phyloP scores from a whole-genome alignment of 352 stramenopile genomes.

The Phytopythium oedochilum region DNA sequence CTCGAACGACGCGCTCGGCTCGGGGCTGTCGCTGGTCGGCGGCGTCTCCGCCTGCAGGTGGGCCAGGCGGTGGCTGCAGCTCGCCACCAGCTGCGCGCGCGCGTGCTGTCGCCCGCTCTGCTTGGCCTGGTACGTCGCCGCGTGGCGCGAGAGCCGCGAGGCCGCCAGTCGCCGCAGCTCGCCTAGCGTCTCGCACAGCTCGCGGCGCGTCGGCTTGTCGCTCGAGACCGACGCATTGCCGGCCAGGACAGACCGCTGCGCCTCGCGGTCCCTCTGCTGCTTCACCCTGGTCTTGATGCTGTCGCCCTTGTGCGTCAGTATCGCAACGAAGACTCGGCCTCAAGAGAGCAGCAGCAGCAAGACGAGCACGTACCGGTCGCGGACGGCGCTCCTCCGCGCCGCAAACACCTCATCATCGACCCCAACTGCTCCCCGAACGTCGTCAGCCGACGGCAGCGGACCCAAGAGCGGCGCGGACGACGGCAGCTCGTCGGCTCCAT shows the following conservation, averaged over 20 bases:
- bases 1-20: neutral
- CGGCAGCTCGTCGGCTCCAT: neutral
- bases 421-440: neutral
- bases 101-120: constrained; percentile 13
- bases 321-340: no score
- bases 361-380: constrained; percentile 21
- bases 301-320: no score
- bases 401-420: constrained; percentile 15
- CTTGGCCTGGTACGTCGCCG: constrained; percentile 7
- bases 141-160: constrained; percentile 14
- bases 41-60: constrained; percentile 22
- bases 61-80: constrained; percentile 38
- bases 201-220: constrained; percentile 14
- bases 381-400: constrained; percentile 15
- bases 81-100: constrained; percentile 21
- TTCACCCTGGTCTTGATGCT: constrained; percentile 25
- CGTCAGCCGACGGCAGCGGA: constrained; percentile 1
- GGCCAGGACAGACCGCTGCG: neutral
- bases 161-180: constrained; percentile 20
- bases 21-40: neutral
- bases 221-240: constrained; percentile 5
- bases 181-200: constrained; percentile 43
- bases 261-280: constrained; percentile 3
- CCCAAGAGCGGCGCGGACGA: constrained; percentile 2
- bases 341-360: neutral